A percentile compares a stretch with the other conserved stretches of the same genome.
phyloP scores from a whole-genome alignment of 2,329 filamentous ascomycete genomes.

The Tolypocladium cylindrosporum region DNA sequence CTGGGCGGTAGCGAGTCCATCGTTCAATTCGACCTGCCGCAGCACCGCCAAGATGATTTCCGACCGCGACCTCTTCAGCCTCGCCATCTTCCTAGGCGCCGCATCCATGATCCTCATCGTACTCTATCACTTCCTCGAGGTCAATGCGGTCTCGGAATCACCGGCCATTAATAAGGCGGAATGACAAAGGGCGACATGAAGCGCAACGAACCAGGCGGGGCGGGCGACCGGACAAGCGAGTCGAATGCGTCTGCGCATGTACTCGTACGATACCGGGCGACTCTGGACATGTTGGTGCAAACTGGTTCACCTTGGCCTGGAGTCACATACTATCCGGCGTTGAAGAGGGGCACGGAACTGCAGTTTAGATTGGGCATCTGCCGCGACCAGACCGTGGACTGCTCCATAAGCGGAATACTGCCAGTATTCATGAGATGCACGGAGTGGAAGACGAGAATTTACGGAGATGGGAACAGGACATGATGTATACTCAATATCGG shows the following conservation, averaged over 20 bases:
- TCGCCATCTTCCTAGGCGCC: slow-evolving; percentile 88
- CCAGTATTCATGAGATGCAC: background rate
- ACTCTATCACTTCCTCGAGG: slow-evolving; percentile 90
- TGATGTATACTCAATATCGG: background rate
- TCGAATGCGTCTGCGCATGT: background rate
- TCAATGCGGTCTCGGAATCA: slow-evolving; percentile 51
- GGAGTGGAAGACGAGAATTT: too few relatives aligned
- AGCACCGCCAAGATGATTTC: slow-evolving; percentile 68
- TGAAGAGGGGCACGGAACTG: background rate
- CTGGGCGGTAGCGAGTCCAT: background rate
- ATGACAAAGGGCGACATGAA: background rate
- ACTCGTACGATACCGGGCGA: background rate
- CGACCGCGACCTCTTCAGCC: slow-evolving; percentile 79
- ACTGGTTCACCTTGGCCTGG: background rate
- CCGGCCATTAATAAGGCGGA: slow-evolving; percentile 4
- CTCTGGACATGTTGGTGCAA: background rate
- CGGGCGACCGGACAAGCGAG: background rate
- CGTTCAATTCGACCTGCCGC: background rate
- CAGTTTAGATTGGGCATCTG: background rate
- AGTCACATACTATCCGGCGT: background rate
- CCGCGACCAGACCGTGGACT: background rate
- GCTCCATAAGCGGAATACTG: too few relatives aligned
- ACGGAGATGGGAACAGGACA: background rate
- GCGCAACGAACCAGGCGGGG: background rate
- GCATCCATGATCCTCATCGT: slow-evolving; percentile 87